Percentiles rank a stretch among this genome's conserved stretches.
phyloP scores from a whole-genome alignment of 305 asterid species.

The Petunia hybrid region DNA sequence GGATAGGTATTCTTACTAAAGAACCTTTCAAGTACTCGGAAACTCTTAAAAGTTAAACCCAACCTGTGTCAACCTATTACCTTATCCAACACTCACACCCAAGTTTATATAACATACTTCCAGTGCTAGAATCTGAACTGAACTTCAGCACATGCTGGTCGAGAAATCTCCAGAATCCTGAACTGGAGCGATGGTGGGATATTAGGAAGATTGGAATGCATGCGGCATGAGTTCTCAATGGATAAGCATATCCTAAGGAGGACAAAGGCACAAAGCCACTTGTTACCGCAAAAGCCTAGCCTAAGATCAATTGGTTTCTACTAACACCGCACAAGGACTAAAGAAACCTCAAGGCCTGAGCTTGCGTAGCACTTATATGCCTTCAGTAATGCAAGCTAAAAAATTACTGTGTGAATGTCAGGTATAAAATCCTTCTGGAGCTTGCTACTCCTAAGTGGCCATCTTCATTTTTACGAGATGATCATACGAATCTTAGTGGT shows the following conservation, averaged over 20 bases:
- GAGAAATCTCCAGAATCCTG: neutral
- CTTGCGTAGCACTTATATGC: neutral
- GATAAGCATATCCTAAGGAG: neutral
- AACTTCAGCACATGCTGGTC: neutral
- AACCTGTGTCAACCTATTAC: neutral
- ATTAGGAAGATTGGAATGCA: neutral
- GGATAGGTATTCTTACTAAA: neutral
- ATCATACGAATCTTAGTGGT: neutral
- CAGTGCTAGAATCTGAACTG: neutral
- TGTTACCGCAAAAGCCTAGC: too few relatives aligned
- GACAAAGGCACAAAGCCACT: neutral
- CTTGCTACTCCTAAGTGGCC: conserved; percentile 8
- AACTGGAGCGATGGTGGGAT: neutral
- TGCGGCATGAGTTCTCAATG: neutral
- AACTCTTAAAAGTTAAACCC: conserved; percentile 6
- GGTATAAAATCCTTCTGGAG: neutral
- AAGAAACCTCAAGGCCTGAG: neutral
- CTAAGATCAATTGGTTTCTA: neutral
- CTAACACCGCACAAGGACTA: neutral
- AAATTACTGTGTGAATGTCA: neutral
- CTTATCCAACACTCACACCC: neutral
- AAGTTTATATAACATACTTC: neutral
- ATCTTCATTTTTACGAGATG: neutral
- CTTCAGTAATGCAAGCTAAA: neutral
- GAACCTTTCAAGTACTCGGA: neutral